Conservation (phyloP, 202 grass and related monocot genomes). For the Eragrostis tef region DNA sequence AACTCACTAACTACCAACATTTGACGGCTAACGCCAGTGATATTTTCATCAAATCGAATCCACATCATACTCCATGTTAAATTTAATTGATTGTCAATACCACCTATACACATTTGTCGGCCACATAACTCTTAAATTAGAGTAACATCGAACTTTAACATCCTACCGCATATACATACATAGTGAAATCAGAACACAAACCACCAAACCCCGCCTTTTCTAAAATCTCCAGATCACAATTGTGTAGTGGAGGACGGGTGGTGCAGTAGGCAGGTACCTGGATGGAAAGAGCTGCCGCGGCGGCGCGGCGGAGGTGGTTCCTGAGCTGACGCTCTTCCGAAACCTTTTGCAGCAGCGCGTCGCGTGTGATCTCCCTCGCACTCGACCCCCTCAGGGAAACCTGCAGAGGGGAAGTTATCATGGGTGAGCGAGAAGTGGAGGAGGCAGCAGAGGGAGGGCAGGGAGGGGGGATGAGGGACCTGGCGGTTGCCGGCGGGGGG, state of each 20-base stretch:
- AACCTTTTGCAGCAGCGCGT: slow-evolving; percentile 90
- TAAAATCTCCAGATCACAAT: no score
- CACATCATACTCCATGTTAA: not conserved
- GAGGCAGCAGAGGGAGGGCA: not conserved
- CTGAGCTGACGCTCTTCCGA: slow-evolving; percentile 84
- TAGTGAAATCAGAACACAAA: not conserved
- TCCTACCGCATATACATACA: not conserved
- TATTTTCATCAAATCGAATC: not conserved
- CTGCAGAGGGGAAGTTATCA: slow-evolving; percentile 34
- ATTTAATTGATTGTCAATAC: not conserved
- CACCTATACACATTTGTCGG: not conserved
- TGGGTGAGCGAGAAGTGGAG: not conserved
- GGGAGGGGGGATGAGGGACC: not conserved
- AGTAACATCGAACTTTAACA: not conserved
- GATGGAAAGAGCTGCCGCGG: slow-evolving; percentile 68
- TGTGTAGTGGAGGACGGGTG: not conserved
- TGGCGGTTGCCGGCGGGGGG: slow-evolving; percentile 58
- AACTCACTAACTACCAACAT: not conserved
- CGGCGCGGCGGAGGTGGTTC: slow-evolving; percentile 79
- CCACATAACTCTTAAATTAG: not conserved
- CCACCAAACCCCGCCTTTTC: not conserved
- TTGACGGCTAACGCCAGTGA: not conserved
- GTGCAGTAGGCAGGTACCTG: slow-evolving; percentile 56
- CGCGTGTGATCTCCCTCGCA: slow-evolving; percentile 83
- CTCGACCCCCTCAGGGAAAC: slow-evolving; percentile 90